phyloP scores from a whole-genome alignment of 176 grass and related monocot species.

The Phragmites australis region DNA sequence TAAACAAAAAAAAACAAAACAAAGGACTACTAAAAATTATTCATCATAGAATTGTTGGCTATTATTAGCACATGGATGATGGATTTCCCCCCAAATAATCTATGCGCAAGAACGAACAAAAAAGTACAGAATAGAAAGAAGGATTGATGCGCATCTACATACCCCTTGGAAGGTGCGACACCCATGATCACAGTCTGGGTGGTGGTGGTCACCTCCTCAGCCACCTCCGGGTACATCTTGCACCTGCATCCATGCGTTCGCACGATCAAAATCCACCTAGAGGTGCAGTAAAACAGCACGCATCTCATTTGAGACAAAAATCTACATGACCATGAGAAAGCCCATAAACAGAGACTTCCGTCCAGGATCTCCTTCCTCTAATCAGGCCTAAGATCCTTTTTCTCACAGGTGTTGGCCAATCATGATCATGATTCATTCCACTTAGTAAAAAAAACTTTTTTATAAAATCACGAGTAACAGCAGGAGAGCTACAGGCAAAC shows the following conservation, averaged over 20 bases:
- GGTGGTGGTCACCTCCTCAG: slow-evolving; percentile 45
- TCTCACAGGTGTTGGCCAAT: too few species aligned
- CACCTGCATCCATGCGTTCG: slow-evolving; percentile 35
- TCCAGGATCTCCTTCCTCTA: too few species aligned
- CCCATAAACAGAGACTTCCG: too few species aligned
- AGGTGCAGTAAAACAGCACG: background rate
- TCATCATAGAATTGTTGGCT: too few species aligned
- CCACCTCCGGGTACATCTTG: slow-evolving; percentile 73
- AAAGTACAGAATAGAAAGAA: background rate
- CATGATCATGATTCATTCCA: too few species aligned
- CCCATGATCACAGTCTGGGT: slow-evolving; percentile 56
- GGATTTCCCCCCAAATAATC: background rate
- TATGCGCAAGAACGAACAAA: background rate
- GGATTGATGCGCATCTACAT: background rate
- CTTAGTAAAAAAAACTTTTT: too few species aligned
- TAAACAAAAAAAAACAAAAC: too few species aligned
- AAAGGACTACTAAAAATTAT: too few species aligned
- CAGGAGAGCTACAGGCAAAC: too few species aligned
- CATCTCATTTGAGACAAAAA: background rate
- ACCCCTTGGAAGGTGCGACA: slow-evolving; percentile 60
- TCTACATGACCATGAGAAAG: background rate
- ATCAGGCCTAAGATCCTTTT: too few species aligned
- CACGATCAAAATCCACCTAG: background rate
- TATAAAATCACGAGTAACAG: too few species aligned
- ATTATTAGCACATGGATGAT: background rate